Evolutionary conservation across 176 grass and related monocot genomes (phyloP).

Genomic region (Cenchrus americanus): DNA sequence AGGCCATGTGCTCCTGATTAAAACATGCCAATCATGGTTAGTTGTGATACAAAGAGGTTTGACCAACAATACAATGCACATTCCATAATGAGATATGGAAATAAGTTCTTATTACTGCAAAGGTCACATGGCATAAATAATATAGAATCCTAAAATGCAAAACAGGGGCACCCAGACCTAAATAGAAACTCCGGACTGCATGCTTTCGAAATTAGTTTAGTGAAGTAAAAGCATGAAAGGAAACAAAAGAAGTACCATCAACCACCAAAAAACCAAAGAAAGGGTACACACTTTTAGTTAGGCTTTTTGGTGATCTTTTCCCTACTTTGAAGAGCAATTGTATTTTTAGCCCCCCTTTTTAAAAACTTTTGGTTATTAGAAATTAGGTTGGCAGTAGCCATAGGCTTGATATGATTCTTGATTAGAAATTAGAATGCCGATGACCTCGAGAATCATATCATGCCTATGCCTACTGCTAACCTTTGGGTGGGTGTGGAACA

Average conservation of each 20-base stretch:
- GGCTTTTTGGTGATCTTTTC: too few species aligned
- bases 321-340: too few species aligned
- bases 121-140: neutral
- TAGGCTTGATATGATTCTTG: too few species aligned
- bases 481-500: slow-evolving; percentile 10
- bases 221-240: slow-evolving; percentile 21
- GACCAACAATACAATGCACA: slow-evolving; percentile 9
- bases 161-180: neutral
- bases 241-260: neutral
- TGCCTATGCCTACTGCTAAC: neutral
- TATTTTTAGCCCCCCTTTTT: too few species aligned
- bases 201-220: slow-evolving; percentile 18
- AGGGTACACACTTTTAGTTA: neutral
- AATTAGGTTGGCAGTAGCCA: too few species aligned
- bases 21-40: slow-evolving; percentile 42
- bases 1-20: slow-evolving; percentile 77
- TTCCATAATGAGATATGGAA: neutral
- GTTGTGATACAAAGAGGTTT: slow-evolving; percentile 30
- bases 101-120: neutral
- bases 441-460: slow-evolving; percentile 15
- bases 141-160: neutral
- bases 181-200: neutral
- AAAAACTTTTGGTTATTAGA: too few species aligned
- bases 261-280: neutral
- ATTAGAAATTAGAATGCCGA: slow-evolving; percentile 9